Evolutionary conservation across 2,329 filamentous ascomycete species (phyloP).

Genomic region (Talaromyces sp.): DNA sequence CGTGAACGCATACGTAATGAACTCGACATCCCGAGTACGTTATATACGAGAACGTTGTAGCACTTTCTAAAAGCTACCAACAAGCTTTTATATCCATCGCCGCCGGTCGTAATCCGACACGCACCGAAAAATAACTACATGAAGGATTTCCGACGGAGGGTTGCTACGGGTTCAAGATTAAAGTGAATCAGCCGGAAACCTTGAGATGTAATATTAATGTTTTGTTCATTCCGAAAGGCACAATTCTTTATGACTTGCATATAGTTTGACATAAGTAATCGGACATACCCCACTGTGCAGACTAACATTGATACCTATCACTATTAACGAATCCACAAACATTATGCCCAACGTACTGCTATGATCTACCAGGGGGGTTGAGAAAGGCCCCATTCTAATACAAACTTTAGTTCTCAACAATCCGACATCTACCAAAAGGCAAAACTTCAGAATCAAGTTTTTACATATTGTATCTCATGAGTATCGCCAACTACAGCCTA

Average conservation of each 20-base stretch:
- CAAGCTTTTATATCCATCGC: not conserved
- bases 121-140: not conserved
- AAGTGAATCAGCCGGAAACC: not conserved
- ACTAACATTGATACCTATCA: no score
- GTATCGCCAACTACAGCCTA: no score
- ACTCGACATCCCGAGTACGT: not conserved
- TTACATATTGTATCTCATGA: no score
- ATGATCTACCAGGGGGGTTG: no score
- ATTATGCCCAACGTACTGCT: no score
- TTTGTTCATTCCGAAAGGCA: not conserved
- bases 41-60: not conserved
- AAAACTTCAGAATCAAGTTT: no score
- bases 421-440: no score
- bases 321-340: no score
- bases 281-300: not conserved
- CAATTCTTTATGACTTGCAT: not conserved
- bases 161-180: not conserved
- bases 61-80: not conserved
- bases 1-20: not conserved
- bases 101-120: not conserved
- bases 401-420: no score
- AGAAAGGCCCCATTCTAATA: no score
- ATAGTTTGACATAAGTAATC: not conserved
- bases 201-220: not conserved
- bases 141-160: not conserved